Percentiles rank a stretch among this genome's conserved stretches.
Evolutionary conservation across 352 stramenopile genomes (phyloP).

Genomic region (Albugo candida): DNA sequence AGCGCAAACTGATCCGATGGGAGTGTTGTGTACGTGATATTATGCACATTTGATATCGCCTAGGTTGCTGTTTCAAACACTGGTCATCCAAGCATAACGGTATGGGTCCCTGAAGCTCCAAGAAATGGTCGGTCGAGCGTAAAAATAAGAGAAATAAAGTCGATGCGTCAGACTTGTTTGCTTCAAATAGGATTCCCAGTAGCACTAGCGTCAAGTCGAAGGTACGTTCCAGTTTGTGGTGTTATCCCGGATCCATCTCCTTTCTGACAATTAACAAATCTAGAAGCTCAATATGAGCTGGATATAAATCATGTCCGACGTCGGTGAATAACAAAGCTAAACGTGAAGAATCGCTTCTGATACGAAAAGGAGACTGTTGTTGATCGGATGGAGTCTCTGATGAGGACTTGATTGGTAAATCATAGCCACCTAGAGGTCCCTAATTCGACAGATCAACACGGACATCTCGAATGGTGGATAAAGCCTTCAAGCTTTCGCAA

Average conservation of each 20-base stretch:
- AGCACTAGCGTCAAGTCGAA: constrained; percentile 15
- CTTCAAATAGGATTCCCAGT: no score
- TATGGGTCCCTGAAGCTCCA: constrained; percentile 16
- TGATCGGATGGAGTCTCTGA: constrained; percentile 26
- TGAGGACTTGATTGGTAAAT: constrained; percentile 63
- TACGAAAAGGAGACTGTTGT: constrained; percentile 22
- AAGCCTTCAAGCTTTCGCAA: constrained; percentile 28
- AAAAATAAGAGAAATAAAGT: constrained; percentile 3
- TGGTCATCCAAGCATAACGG: constrained; percentile 30
- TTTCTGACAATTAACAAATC: background rate
- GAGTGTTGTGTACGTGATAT: background rate
- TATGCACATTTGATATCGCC: constrained; percentile 16
- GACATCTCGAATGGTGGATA: constrained; percentile 44
- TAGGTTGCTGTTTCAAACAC: constrained; percentile 30
- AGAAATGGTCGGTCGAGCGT: constrained; percentile 26
- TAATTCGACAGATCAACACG: constrained; percentile 42
- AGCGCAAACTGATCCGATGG: constrained; percentile 29
- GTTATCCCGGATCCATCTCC: constrained; percentile 3
- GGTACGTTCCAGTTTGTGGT: constrained; percentile 29
- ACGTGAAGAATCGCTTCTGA: constrained; percentile 15
- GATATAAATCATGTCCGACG: constrained; percentile 22
- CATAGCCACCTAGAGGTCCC: constrained; percentile 28
- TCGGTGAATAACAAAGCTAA: constrained; percentile 11
- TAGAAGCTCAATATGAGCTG: constrained; percentile 18
- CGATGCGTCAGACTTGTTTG: no score